Conservation (phyloP, 345 rosid genomes). For the Excoecaria agallocha region DNA sequence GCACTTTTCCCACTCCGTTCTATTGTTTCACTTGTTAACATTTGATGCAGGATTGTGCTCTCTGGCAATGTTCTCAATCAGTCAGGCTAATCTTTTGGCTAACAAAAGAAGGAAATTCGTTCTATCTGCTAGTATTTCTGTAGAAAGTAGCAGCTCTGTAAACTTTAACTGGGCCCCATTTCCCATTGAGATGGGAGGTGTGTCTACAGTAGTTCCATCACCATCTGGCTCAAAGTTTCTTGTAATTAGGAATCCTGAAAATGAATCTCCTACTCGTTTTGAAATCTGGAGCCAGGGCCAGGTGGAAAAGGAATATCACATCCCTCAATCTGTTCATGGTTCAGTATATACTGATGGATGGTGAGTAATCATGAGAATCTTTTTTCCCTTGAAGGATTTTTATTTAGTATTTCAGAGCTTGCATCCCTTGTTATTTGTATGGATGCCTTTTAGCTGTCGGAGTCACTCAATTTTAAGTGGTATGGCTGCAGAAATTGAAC, state of each 20-base stretch:
- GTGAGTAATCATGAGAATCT: slow-evolving; percentile 32
- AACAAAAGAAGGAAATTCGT: slow-evolving; percentile 66
- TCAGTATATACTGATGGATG: slow-evolving; percentile 83
- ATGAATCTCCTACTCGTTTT: slow-evolving; percentile 72
- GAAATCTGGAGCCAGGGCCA: slow-evolving; percentile 80
- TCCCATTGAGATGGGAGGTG: slow-evolving; percentile 77
- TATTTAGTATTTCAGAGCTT: not conserved
- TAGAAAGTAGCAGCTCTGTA: slow-evolving; percentile 37
- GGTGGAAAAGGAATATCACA: slow-evolving; percentile 73
- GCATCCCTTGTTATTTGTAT: not conserved
- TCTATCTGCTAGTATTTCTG: slow-evolving; percentile 51
- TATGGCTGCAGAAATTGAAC: not conserved
- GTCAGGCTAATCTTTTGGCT: slow-evolving; percentile 79
- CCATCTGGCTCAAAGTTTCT: slow-evolving; percentile 84
- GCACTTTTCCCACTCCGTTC: not conserved
- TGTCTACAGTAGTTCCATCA: slow-evolving; percentile 67
- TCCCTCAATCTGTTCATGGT: slow-evolving; percentile 79
- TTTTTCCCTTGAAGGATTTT: slow-evolving; percentile 5
- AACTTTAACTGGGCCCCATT: slow-evolving; percentile 75
- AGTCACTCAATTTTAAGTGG: slow-evolving; percentile 10
- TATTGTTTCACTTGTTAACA: not conserved
- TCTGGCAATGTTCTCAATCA: slow-evolving; percentile 67
- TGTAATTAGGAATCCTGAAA: slow-evolving; percentile 68
- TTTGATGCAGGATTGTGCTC: slow-evolving; percentile 46
- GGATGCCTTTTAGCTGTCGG: not conserved